Evolutionary conservation across 108 stramenopile genomes (phyloP).

Genomic region (Cyclotella atomus): DNA sequence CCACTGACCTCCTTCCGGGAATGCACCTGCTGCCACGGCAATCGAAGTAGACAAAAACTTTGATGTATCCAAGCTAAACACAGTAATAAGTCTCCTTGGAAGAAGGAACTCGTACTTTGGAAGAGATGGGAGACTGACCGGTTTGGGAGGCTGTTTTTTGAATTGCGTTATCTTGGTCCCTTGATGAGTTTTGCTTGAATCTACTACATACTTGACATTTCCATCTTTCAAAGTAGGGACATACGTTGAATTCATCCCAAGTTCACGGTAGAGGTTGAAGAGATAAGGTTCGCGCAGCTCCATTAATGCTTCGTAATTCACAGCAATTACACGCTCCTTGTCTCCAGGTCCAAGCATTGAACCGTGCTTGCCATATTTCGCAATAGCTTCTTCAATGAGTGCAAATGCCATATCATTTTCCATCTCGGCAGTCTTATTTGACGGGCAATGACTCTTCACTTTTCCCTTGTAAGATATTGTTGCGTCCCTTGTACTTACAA

Average conservation of each 20-base stretch:
- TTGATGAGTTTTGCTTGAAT: neutral
- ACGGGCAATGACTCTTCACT: slow-evolving; percentile 1
- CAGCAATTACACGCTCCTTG: slow-evolving; percentile 22
- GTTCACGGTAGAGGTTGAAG: slow-evolving; percentile 11
- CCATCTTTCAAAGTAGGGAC: slow-evolving; percentile 21
- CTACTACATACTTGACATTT: slow-evolving; percentile 25
- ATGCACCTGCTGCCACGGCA: slow-evolving; percentile 13
- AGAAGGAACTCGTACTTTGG: neutral
- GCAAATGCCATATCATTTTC: slow-evolving; percentile 26
- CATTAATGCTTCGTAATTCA: slow-evolving; percentile 27
- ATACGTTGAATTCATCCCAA: slow-evolving; percentile 31
- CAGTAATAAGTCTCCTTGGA: slow-evolving; percentile 11
- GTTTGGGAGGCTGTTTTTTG: neutral
- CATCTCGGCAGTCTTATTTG: slow-evolving; percentile 9
- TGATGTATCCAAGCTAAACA: slow-evolving; percentile 11
- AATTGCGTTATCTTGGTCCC: neutral
- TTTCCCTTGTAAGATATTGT: slow-evolving; percentile 33
- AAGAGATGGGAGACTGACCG: neutral
- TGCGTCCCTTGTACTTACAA: slow-evolving; percentile 35
- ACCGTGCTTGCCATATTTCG: slow-evolving; percentile 28
- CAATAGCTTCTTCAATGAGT: slow-evolving; percentile 31
- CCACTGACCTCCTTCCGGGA: slow-evolving; percentile 8
- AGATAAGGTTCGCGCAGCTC: slow-evolving; percentile 20
- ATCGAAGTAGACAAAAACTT: slow-evolving; percentile 15
- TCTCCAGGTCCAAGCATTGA: neutral